Evolutionary conservation across 179 eudicot species (phyloP).

Genomic region (Drosera spatulata): DNA sequence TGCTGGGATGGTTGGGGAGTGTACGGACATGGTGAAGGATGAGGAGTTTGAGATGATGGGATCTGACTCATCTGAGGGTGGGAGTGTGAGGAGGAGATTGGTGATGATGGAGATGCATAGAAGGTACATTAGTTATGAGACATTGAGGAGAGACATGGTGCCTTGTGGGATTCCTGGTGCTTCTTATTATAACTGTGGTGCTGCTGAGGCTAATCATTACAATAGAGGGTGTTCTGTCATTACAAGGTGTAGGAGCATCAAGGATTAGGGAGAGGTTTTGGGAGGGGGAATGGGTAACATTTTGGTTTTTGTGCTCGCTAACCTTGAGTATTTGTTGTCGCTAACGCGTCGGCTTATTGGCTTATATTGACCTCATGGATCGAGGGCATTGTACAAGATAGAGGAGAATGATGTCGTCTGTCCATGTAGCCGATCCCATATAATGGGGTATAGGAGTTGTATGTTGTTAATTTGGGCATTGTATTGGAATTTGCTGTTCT

Average conservation of each 20-base stretch:
- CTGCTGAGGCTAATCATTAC: slow-evolving; percentile 50
- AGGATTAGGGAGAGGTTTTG: slow-evolving; percentile 1
- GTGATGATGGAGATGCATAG: slow-evolving; percentile 31
- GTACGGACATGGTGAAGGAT: background rate
- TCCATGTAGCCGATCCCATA: too few relatives aligned
- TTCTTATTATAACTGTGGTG: slow-evolving; percentile 75
- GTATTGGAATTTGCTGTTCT: too few relatives aligned
- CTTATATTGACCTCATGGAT: too few relatives aligned
- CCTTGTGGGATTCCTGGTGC: slow-evolving; percentile 86
- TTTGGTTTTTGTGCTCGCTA: background rate
- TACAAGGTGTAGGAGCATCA: slow-evolving; percentile 54
- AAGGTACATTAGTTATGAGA: slow-evolving; percentile 73
- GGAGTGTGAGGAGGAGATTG: slow-evolving; percentile 23
- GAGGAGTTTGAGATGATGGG: slow-evolving; percentile 23
- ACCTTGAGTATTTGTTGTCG: background rate
- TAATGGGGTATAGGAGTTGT: too few relatives aligned
- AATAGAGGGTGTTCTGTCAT: slow-evolving; percentile 76
- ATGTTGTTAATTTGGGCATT: too few relatives aligned
- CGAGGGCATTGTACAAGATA: too few relatives aligned
- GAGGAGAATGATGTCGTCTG: too few relatives aligned
- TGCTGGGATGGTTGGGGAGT: slow-evolving; percentile 20
- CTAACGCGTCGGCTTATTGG: too few relatives aligned
- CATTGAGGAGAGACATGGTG: slow-evolving; percentile 62
- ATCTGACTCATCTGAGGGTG: too few relatives aligned
- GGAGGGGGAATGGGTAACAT: background rate